Conservation (phyloP, 768 basidiomycete genomes). For the Russula virescens region DNA sequence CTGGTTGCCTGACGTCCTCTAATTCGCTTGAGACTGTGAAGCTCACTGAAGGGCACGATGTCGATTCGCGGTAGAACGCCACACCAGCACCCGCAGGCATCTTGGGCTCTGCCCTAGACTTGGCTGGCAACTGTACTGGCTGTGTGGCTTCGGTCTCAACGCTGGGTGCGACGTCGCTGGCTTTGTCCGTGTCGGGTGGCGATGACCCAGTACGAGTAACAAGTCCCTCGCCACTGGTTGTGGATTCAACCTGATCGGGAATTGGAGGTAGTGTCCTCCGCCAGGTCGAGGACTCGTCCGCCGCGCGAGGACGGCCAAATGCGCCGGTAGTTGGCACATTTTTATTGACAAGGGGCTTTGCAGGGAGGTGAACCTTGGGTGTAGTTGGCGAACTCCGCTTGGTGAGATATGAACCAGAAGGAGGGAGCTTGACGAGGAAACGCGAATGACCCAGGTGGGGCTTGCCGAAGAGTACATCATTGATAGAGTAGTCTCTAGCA, state of each 20-base stretch:
- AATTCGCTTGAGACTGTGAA: slow-evolving; percentile 80
- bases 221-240: slow-evolving; percentile 31
- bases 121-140: slow-evolving; percentile 27
- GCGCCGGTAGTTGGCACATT: slow-evolving; percentile 18
- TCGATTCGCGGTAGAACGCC: slow-evolving; percentile 65
- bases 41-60: slow-evolving; percentile 47
- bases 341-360: slow-evolving; percentile 23
- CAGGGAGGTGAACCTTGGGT: slow-evolving; percentile 40
- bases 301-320: slow-evolving; percentile 32
- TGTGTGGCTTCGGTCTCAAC: slow-evolving; percentile 34
- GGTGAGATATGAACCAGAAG: slow-evolving; percentile 14
- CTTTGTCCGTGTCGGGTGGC: slow-evolving; percentile 46
- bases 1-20: slow-evolving; percentile 34
- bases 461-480: slow-evolving; percentile 58
- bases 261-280: slow-evolving; percentile 31
- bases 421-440: slow-evolving; percentile 37
- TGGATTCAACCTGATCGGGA: slow-evolving; percentile 20
- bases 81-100: slow-evolving; percentile 68
- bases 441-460: slow-evolving; percentile 32
- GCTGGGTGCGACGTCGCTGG: slow-evolving; percentile 29
- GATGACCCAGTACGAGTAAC: slow-evolving; percentile 63
- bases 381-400: slow-evolving; percentile 14
- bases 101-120: slow-evolving; percentile 55
- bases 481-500: slow-evolving; percentile 54
- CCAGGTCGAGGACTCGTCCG: slow-evolving; percentile 37